Evolutionary conservation across 768 basidiomycete species (phyloP).

Genomic region (Mycena kentingensis): DNA sequence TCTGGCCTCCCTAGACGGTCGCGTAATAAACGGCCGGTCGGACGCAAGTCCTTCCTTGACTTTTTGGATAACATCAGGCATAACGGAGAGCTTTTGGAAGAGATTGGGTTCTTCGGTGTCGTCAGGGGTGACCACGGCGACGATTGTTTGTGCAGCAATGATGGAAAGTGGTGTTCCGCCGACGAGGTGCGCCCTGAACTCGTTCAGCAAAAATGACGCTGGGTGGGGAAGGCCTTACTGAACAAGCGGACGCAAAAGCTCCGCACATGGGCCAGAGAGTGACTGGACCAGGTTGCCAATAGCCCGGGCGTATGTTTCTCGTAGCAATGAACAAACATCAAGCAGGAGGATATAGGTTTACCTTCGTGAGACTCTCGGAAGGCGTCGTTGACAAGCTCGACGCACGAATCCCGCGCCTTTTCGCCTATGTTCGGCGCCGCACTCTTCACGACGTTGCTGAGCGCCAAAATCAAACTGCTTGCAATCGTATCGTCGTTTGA

Average conservation of each 20-base stretch:
- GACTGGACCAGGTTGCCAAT: conserved; percentile 64
- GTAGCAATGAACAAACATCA: not conserved
- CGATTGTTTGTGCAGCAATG: conserved; percentile 60
- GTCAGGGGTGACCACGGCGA: conserved; percentile 54
- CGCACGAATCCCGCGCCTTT: conserved; percentile 67
- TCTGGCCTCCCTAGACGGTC: conserved; percentile 82
- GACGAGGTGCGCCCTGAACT: conserved; percentile 58
- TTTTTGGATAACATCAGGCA: conserved; percentile 71
- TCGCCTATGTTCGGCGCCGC: conserved; percentile 77
- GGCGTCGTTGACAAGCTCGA: conserved; percentile 76
- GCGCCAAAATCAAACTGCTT: conserved; percentile 71
- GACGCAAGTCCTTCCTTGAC: conserved; percentile 66
- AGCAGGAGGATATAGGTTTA: conserved; percentile 30
- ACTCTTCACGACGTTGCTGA: conserved; percentile 73
- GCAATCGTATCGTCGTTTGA: conserved; percentile 69
- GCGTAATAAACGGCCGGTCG: conserved; percentile 70
- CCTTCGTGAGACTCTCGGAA: conserved; percentile 76
- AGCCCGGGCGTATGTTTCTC: conserved; percentile 72
- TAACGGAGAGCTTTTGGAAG: conserved; percentile 64
- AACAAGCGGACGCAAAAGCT: conserved; percentile 65
- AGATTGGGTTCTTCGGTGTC: conserved; percentile 52
- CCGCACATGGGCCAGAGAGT: conserved; percentile 61
- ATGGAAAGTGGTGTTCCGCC: conserved; percentile 69
- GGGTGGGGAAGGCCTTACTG: conserved; percentile 41
- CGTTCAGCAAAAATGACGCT: conserved; percentile 11